Evolutionary conservation across 2,329 filamentous ascomycete genomes (phyloP).

Genomic region (Stemphylium vesicarium): DNA sequence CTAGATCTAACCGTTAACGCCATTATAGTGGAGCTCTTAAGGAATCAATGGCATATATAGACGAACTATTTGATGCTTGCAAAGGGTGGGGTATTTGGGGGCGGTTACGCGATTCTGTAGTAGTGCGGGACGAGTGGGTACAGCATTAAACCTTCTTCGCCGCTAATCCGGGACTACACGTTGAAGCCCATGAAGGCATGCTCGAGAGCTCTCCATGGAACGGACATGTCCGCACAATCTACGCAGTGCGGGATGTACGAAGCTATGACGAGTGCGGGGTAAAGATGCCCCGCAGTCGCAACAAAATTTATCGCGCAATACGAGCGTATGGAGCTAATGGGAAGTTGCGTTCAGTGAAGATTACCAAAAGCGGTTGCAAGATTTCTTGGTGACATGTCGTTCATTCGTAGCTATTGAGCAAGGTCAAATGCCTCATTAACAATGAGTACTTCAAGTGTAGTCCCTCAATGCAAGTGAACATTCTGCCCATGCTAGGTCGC

Average conservation of each 20-base stretch:
- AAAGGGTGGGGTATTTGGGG: slow-evolving; percentile 1
- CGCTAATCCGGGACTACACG: neutral
- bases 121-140: neutral
- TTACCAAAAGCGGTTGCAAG: neutral
- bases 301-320: slow-evolving; percentile 7
- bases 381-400: neutral
- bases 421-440: neutral
- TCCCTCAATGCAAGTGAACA: neutral
- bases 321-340: neutral
- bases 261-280: slow-evolving; percentile 17
- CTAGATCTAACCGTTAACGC: slow-evolving; percentile 13
- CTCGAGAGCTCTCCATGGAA: neutral
- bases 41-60: slow-evolving; percentile 8
- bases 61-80: neutral
- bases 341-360: neutral
- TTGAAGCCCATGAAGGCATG: neutral
- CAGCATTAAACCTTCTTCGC: neutral
- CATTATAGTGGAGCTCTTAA: slow-evolving; percentile 11
- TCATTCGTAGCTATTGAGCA: slow-evolving; percentile 3
- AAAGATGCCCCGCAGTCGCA: slow-evolving; percentile 11
- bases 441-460: neutral
- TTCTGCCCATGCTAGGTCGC: neutral
- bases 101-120: neutral
- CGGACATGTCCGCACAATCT: neutral
- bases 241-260: neutral